Percentiles rank a stretch among this genome's conserved stretches.
Conservation (phyloP, 2,329 filamentous ascomycete genomes). For the Epichloe sylvatica region DNA sequence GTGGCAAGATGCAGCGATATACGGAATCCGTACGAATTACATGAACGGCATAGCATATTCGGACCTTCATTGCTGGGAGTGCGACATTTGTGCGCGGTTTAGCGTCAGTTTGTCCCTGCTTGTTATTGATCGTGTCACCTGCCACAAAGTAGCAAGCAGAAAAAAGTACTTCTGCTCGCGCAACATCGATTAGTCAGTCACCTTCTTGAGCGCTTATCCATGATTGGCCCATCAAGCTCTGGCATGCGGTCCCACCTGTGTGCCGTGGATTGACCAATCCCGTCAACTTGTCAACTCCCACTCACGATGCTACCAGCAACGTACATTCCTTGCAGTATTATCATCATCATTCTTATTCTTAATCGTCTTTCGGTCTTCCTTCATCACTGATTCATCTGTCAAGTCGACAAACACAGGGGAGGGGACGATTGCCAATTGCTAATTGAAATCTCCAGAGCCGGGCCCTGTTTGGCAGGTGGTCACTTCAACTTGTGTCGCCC, state of each 20-base stretch:
- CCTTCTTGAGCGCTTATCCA: too few species aligned
- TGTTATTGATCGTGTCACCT: too few species aligned
- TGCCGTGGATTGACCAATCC: not conserved
- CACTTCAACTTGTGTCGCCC: not conserved
- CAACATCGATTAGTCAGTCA: too few species aligned
- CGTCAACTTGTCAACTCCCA: not conserved
- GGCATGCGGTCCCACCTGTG: not conserved
- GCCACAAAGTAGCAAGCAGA: not conserved
- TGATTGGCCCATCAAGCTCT: not conserved
- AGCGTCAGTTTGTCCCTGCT: not conserved
- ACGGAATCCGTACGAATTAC: too few species aligned
- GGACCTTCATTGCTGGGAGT: too few species aligned
- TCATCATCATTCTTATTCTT: not conserved
- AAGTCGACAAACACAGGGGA: not conserved
- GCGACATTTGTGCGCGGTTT: constrained; percentile 24
- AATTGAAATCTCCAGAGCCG: not conserved
- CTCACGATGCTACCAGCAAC: not conserved
- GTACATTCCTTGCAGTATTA: not conserved
- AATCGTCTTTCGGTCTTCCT: not conserved
- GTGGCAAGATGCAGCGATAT: too few species aligned
- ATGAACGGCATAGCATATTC: too few species aligned
- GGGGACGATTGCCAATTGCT: not conserved
- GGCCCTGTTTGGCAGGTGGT: not conserved
- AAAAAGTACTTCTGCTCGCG: too few species aligned
- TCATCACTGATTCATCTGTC: too few species aligned